Evolutionary conservation across 2,329 filamentous ascomycete genomes (phyloP).

Genomic region (Pleomassaria siparia): DNA sequence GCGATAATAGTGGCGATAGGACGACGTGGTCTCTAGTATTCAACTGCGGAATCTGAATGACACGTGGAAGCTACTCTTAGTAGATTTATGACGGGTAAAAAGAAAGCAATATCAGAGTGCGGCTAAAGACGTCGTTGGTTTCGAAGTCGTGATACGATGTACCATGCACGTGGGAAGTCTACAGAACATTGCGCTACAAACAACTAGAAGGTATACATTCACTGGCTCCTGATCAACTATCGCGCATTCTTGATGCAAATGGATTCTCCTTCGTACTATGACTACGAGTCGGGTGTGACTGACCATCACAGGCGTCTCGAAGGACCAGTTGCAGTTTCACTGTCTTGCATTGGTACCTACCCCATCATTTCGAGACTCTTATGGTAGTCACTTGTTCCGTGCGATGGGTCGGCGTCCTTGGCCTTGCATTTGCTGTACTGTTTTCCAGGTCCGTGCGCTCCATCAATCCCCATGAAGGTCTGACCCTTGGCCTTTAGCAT

Average conservation of each 20-base stretch:
- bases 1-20: too few relatives aligned
- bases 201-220: too few relatives aligned
- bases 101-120: not conserved
- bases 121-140: not conserved
- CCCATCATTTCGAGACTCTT: constrained; percentile 30
- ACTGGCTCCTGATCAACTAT: too few relatives aligned
- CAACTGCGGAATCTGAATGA: too few relatives aligned
- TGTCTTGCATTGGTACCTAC: not conserved
- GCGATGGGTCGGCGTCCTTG: constrained; percentile 39
- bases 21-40: too few relatives aligned
- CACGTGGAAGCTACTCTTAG: not conserved
- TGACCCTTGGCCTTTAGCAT: constrained; percentile 41
- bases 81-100: not conserved
- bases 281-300: too few relatives aligned
- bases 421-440: constrained; percentile 28
- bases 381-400: constrained; percentile 44
- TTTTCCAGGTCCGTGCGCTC: constrained; percentile 33
- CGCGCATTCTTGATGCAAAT: too few relatives aligned
- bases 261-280: too few relatives aligned
- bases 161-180: not conserved
- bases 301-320: too few relatives aligned
- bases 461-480: constrained; percentile 34
- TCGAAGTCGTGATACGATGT: not conserved
- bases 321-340: not conserved
- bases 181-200: not conserved